phyloP scores from a whole-genome alignment of 495 filamentous ascomycete species.

The Trichoderma parareesei region DNA sequence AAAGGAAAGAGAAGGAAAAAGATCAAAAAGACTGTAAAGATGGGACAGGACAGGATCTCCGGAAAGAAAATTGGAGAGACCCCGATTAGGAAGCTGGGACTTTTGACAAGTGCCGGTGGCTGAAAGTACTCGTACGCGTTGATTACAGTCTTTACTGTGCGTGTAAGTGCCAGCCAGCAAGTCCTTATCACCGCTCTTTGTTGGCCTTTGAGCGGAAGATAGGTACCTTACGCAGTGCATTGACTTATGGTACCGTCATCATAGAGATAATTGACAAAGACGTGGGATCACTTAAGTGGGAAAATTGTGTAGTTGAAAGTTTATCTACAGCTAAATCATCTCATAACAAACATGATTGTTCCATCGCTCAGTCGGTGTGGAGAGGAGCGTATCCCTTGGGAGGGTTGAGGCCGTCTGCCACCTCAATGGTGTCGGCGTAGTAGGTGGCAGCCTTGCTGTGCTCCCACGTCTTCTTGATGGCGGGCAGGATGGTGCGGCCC shows the following conservation, averaged over 20 bases:
- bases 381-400: constrained; percentile 21
- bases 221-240: too few relatives aligned
- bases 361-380: background rate
- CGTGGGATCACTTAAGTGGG: too few relatives aligned
- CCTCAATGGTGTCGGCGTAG: constrained; percentile 30
- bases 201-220: background rate
- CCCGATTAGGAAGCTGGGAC: constrained; percentile 7
- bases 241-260: too few relatives aligned
- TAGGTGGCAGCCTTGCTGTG: constrained; percentile 24
- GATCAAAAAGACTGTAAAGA: background rate
- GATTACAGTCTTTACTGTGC: background rate
- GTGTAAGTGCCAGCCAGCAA: background rate
- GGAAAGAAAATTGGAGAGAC: background rate
- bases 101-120: background rate
- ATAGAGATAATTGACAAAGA: too few relatives aligned
- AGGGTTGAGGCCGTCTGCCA: constrained; percentile 33
- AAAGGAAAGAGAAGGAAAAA: too few relatives aligned
- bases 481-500: constrained; percentile 30
- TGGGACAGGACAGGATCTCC: background rate
- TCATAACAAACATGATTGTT: background rate
- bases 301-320: background rate
- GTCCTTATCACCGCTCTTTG: background rate
- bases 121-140: background rate
- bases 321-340: background rate
- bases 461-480: constrained; percentile 30